Conservation (phyloP, 306 rosid species). For the Sphenostylis stenocarpa region DNA sequence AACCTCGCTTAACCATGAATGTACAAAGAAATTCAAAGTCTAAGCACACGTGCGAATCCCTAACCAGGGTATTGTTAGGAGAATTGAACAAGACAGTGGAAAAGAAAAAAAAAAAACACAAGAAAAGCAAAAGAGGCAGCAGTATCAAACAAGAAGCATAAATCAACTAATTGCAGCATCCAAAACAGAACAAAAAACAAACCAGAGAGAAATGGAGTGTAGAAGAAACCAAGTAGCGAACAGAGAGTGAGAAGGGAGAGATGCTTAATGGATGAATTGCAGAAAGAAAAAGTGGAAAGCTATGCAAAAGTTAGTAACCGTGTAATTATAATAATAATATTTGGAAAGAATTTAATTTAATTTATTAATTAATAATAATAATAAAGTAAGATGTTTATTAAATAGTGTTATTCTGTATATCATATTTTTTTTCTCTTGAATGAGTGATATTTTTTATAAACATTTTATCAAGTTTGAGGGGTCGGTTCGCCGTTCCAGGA, state of each 20-base stretch:
- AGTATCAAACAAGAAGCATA: not conserved
- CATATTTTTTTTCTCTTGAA: no score
- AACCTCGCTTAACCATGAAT: not conserved
- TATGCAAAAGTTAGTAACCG: not conserved
- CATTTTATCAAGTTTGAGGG: no score
- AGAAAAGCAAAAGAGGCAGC: not conserved
- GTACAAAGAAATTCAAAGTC: conserved; percentile 1
- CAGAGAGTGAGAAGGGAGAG: not conserved
- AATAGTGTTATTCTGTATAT: no score
- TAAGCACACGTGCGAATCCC: not conserved
- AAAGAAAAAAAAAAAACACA: conserved; percentile 14
- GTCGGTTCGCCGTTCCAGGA: no score
- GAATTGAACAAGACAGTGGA: conserved; percentile 18
- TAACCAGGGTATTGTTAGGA: not conserved
- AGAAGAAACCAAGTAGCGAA: not conserved
- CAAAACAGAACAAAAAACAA: conserved; percentile 6
- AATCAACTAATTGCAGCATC: not conserved
- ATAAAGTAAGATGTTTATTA: not conserved
- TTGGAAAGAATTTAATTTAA: no score
- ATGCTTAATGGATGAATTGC: not conserved
- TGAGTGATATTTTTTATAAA: no score
- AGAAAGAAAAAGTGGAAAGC: not conserved
- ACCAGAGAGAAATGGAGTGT: conserved; percentile 39
- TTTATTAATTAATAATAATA: not conserved
- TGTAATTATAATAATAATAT: no score